phyloP scores from a whole-genome alignment of 116 monocot genomes.

The Trichopus zeylanicus region DNA sequence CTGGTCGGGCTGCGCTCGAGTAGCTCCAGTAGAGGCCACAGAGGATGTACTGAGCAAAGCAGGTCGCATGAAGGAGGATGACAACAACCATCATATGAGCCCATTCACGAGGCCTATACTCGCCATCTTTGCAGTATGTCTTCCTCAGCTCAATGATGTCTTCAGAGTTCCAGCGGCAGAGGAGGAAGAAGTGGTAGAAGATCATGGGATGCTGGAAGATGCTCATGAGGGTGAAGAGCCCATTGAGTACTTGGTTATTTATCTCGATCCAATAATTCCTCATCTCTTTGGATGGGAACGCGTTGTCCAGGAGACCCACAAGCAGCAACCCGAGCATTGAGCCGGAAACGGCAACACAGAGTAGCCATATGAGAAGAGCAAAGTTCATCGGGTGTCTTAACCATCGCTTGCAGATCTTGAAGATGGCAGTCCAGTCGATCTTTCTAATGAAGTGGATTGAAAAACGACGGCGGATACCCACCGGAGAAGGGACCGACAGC shows the following conservation, averaged over 20 bases:
- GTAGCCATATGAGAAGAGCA: conserved; percentile 37
- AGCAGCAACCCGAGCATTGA: conserved; percentile 27
- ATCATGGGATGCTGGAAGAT: conserved; percentile 45
- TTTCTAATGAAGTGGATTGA: conserved; percentile 23
- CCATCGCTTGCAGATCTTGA: conserved; percentile 27
- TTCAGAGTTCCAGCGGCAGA: conserved; percentile 28
- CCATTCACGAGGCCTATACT: conserved; percentile 27
- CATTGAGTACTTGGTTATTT: conserved; percentile 52
- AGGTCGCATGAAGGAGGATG: conserved; percentile 43
- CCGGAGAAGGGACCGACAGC: conserved; percentile 16
- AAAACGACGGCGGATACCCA: conserved; percentile 12
- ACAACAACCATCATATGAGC: conserved; percentile 35
- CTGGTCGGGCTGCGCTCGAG: conserved; percentile 16
- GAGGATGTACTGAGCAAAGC: conserved; percentile 38
- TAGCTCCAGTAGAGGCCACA: conserved; percentile 48
- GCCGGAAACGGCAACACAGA: conserved; percentile 13
- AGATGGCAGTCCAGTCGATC: conserved; percentile 27
- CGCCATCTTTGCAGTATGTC: conserved; percentile 42
- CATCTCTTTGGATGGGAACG: conserved; percentile 10
- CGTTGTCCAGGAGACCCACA: conserved; percentile 22
- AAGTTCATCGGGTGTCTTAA: conserved; percentile 39
- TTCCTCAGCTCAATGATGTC: conserved; percentile 29
- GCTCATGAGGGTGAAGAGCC: conserved; percentile 57
- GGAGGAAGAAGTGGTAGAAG: conserved; percentile 29
- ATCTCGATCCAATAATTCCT: conserved; percentile 45